phyloP scores from a whole-genome alignment of 345 rosid genomes.

The Acer saccharum region DNA sequence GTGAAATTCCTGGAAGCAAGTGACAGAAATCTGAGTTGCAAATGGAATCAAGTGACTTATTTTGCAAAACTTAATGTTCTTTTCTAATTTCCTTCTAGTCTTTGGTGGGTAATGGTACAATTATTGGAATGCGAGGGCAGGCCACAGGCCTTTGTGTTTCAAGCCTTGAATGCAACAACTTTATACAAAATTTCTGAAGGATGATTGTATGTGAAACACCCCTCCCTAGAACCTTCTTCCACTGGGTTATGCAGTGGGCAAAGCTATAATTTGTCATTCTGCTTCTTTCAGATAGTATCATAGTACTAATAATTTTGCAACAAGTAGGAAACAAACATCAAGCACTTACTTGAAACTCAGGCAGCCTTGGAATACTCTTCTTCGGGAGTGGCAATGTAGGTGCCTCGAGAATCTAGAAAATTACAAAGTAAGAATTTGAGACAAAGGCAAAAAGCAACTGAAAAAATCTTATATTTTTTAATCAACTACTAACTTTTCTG shows the following conservation, averaged over 20 bases:
- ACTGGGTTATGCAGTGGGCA: background rate
- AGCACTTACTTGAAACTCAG: conserved; percentile 81
- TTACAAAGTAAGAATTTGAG: conserved; percentile 28
- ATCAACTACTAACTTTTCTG: conserved; percentile 71
- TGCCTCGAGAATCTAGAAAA: conserved; percentile 77
- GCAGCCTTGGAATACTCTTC: conserved; percentile 77
- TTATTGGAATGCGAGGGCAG: background rate
- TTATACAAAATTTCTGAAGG: background rate
- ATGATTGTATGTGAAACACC: background rate
- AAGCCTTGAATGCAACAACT: background rate
- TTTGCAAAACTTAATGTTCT: background rate
- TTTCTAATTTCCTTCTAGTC: background rate
- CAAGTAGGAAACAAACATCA: background rate
- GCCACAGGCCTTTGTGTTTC: background rate
- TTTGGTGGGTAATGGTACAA: background rate
- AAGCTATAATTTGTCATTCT: background rate
- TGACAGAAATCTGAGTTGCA: conserved; percentile 20
- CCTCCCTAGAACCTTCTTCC: background rate
- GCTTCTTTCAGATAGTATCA: conserved; percentile 12
- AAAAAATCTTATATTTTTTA: conserved; percentile 8
- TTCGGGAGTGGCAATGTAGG: conserved; percentile 77
- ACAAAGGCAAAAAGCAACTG: conserved; percentile 7
- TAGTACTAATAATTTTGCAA: conserved; percentile 5
- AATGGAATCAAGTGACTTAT: conserved; percentile 12
- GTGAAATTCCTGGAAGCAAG: conserved; percentile 72